These are phyloP conservation scores for Leccinum fibrillosum DNA, from an alignment of 768 basidiomycete species.

Conservation along the genomic window DNA sequence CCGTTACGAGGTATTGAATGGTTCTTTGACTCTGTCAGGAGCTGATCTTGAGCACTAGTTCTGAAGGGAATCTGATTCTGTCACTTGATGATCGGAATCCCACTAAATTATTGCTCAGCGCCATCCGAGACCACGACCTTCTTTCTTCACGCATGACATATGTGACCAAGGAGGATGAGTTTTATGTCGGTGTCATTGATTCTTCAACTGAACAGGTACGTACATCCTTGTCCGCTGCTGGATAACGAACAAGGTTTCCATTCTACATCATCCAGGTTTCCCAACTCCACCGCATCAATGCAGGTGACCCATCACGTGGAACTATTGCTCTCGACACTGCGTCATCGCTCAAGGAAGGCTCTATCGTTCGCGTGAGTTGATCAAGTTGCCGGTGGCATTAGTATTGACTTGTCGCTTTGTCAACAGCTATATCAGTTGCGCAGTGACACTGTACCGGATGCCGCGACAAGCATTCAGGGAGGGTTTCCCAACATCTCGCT, in stretches of 20 bases:
- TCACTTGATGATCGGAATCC: conserved; percentile 57
- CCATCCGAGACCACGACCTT: conserved; percentile 42
- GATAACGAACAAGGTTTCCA: not conserved
- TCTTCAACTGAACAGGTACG: conserved; percentile 14
- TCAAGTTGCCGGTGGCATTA: not conserved
- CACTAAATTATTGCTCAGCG: conserved; percentile 53
- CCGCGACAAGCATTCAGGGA: conserved; percentile 1
- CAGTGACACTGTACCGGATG: conserved; percentile 11
- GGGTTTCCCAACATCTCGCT: conserved; percentile 19
- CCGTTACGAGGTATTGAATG: conserved; percentile 49
- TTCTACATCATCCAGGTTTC: conserved; percentile 31
- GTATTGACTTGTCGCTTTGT: not conserved
- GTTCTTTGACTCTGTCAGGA: not conserved
- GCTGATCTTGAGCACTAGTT: conserved; percentile 27
- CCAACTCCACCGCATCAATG: conserved; percentile 56
- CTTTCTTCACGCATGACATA: conserved; percentile 17
- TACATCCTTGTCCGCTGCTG: not conserved
- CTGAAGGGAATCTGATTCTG: conserved; percentile 72
- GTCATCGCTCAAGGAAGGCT: conserved; percentile 48
- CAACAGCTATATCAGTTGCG: conserved; percentile 44
- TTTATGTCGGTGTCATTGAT: conserved; percentile 48
- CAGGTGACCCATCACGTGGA: conserved; percentile 72
- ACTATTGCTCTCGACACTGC: conserved; percentile 57
- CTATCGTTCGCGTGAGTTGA: conserved; percentile 46
- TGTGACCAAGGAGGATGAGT: conserved; percentile 52